Conservation (phyloP, 1,284 basidiomycete species). For the Ceratobasidium sp. region DNA sequence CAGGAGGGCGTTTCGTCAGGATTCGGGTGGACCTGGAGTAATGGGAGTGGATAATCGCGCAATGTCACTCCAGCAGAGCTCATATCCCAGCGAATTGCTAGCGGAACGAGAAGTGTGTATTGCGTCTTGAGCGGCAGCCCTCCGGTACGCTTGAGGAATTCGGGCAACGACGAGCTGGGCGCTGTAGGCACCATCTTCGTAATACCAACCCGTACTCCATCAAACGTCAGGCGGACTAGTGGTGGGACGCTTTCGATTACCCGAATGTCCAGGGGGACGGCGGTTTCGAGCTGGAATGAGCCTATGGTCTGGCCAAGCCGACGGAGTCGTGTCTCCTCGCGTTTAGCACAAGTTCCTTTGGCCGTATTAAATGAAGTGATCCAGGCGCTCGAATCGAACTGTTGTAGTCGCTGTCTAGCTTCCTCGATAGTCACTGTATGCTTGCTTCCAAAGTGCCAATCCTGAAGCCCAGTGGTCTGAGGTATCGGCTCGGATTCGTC, state of each 20-base stretch:
- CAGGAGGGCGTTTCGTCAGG: constrained; percentile 60
- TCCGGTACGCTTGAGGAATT: constrained; percentile 39
- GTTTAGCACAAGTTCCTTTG: constrained; percentile 25
- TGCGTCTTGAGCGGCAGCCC: constrained; percentile 76
- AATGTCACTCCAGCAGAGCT: constrained; percentile 71
- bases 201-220: constrained; percentile 66
- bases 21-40: constrained; percentile 68
- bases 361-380: constrained; percentile 49
- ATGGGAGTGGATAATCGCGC: constrained; percentile 83
- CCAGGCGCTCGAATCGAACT: constrained; percentile 86
- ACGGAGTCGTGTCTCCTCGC: constrained; percentile 46
- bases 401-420: constrained; percentile 77
- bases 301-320: constrained; percentile 49
- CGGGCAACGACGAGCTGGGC: constrained; percentile 66
- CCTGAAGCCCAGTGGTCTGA: constrained; percentile 7
- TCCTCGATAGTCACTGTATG: constrained; percentile 77
- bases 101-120: constrained; percentile 85
- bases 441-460: constrained; percentile 61
- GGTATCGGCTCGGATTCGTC: constrained; percentile 36
- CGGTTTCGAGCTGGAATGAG: constrained; percentile 42
- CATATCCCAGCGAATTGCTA: constrained; percentile 81
- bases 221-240: constrained; percentile 76
- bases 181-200: constrained; percentile 67
- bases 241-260: constrained; percentile 68
- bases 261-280: constrained; percentile 59